A percentile compares a stretch with the other conserved stretches of the same genome.
These are phyloP conservation scores for Candida hispaniensis DNA, from an alignment of 805 yeast genomes.

Conservation along the genomic window DNA sequence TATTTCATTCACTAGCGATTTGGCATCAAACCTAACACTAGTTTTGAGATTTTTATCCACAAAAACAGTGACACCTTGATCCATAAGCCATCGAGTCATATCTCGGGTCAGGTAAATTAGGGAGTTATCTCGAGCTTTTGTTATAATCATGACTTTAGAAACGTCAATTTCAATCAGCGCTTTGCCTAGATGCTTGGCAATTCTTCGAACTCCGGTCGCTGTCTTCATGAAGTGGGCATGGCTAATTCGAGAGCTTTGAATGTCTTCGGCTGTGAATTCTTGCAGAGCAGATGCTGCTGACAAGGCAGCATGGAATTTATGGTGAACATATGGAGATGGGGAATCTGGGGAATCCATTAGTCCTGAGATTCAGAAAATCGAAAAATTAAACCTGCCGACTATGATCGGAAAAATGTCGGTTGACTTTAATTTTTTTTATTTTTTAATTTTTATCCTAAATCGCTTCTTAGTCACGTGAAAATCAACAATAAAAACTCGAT, in stretches of 20 bases:
- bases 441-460: no score
- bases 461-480: no score
- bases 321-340: slow-evolving; percentile 15
- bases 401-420: no score
- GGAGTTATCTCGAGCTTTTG: slow-evolving; percentile 82
- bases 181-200: slow-evolving; percentile 25
- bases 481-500: no score
- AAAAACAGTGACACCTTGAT: slow-evolving; percentile 41
- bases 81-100: slow-evolving; percentile 65
- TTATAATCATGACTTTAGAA: slow-evolving; percentile 64
- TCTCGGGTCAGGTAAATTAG: slow-evolving; percentile 67
- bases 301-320: slow-evolving; percentile 14
- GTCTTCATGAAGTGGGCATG: slow-evolving; percentile 21
- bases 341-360: slow-evolving; percentile 14
- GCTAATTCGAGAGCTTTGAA: slow-evolving; percentile 14
- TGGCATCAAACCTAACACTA: slow-evolving; percentile 53
- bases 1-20: background rate
- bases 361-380: no score
- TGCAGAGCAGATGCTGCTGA: slow-evolving; percentile 15
- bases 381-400: no score
- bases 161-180: slow-evolving; percentile 47
- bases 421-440: no score
- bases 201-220: slow-evolving; percentile 26
- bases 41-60: slow-evolving; percentile 59
- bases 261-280: slow-evolving; percentile 14